Evolutionary conservation across 2,329 filamentous ascomycete species (phyloP), one percentile per base, ranked within the genome.

Genomic region (Verticillium dahliae): DNA sequence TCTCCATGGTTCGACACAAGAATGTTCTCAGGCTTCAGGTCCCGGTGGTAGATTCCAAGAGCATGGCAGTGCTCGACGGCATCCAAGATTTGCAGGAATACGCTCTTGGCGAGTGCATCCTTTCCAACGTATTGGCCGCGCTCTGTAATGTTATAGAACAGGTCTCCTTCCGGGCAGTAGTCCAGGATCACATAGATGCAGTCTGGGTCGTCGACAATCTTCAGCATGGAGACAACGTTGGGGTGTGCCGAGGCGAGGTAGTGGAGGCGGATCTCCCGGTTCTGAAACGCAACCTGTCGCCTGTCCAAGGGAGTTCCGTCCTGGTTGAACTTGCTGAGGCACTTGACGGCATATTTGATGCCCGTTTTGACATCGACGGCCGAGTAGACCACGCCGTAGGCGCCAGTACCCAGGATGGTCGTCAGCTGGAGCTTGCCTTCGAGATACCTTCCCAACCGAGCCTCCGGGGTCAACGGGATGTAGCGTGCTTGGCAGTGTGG

Each of bases 1-100:
- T 89, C 86, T 67, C 94, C 94, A 66, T 88, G 82, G 79, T 97
- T 90, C 69, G 90, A 90, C 62, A 99, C 94, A 72, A 99, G 81
- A 67, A 99, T 92, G 77, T 99, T 99, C 81, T 99, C 95, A 63
- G 95, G 95, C 83, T 99, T 99, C 65, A 99, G 82, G 75, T 99
- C 95, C 77, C 95, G 85, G 77, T 99, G 95, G 82, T 96, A 99
- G 73, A 99, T 96, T 71, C 93, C 92, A 71, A 92, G 80, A 68
- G 86, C 87, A 77, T 99, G 95, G 84, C 95, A 98, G 78, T 93
- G 91, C 73, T 95, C 90, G 67, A 98, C 94, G 75, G 95, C 95
- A 82, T 97, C 91, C 83, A 99, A 78, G 71, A 99, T 91, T 77
- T 99, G 95, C 65, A 98, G 86, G 76, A 98, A 98, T 62, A 92